A percentile compares a stretch with the other conserved stretches of the same genome.
Conservation (phyloP, 306 rosid genomes). For the Castanea crenata region DNA sequence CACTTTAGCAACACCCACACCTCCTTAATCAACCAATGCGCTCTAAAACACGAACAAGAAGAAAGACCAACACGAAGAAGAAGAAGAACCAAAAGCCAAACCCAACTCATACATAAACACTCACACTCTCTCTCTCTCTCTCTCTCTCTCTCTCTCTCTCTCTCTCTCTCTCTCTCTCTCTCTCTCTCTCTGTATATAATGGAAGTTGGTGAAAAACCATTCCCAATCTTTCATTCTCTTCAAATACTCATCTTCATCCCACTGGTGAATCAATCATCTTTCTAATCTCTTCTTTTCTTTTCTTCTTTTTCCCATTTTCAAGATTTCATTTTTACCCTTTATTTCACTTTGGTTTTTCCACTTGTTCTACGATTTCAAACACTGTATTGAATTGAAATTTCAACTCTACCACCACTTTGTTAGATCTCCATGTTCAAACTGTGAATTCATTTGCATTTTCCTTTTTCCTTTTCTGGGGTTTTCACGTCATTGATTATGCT, state of each 20-base stretch:
- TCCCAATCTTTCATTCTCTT: slow-evolving; percentile 14
- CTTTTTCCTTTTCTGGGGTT: slow-evolving; percentile 14
- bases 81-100: not conserved
- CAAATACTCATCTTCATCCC: slow-evolving; percentile 32
- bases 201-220: not conserved
- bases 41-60: no score
- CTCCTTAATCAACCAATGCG: no score
- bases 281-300: no score
- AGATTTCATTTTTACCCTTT: no score
- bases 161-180: not conserved
- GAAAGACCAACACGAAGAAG: no score
- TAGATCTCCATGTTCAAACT: no score
- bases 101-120: not conserved
- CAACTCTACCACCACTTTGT: no score
- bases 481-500: not conserved
- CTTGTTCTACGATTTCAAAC: not conserved
- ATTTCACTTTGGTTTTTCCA: not conserved
- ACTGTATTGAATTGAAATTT: not conserved
- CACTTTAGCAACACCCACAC: no score
- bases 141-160: not conserved
- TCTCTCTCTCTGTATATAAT: not conserved
- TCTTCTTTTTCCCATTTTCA: no score
- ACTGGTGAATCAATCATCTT: slow-evolving; percentile 35
- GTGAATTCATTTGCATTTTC: not conserved
- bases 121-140: not conserved